phyloP scores from a whole-genome alignment of 306 rosid genomes.

The Citrullus mucosospermus region DNA sequence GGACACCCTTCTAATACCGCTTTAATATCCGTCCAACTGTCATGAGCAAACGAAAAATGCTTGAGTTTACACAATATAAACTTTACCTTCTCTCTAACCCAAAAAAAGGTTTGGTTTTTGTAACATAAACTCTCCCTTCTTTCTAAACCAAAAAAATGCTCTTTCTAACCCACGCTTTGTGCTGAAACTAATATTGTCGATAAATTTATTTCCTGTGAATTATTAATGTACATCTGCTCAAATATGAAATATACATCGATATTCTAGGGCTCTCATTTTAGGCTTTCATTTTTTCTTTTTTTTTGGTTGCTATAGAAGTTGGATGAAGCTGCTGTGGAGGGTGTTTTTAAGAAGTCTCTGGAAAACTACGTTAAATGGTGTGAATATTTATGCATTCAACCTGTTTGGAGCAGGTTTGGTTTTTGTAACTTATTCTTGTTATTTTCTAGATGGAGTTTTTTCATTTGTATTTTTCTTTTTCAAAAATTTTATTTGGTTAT shows the following conservation, averaged over 20 bases:
- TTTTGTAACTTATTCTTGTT: neutral
- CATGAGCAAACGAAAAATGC: too few relatives aligned
- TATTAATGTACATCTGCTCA: neutral
- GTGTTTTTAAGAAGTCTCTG: slow-evolving; percentile 55
- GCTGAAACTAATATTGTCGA: neutral
- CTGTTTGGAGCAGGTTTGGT: slow-evolving; percentile 81
- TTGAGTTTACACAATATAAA: too few relatives aligned
- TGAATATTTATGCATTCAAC: slow-evolving; percentile 63
- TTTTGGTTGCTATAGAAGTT: slow-evolving; percentile 35
- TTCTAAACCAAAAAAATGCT: neutral
- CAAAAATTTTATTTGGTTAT: neutral
- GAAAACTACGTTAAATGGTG: slow-evolving; percentile 89
- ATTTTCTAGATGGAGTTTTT: slow-evolving; percentile 9
- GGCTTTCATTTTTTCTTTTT: neutral
- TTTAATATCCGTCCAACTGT: too few relatives aligned
- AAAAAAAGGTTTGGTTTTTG: too few relatives aligned
- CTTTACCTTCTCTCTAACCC: too few relatives aligned
- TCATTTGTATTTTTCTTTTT: neutral
- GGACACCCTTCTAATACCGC: too few relatives aligned
- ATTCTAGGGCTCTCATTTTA: neutral
- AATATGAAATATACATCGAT: neutral
- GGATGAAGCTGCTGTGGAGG: slow-evolving; percentile 64
- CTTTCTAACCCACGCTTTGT: neutral
- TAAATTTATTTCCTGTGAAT: neutral
- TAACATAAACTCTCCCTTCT: neutral